Evolutionary conservation across 2,329 filamentous ascomycete genomes (phyloP).

Genomic region (Paradendryphiella salina): DNA sequence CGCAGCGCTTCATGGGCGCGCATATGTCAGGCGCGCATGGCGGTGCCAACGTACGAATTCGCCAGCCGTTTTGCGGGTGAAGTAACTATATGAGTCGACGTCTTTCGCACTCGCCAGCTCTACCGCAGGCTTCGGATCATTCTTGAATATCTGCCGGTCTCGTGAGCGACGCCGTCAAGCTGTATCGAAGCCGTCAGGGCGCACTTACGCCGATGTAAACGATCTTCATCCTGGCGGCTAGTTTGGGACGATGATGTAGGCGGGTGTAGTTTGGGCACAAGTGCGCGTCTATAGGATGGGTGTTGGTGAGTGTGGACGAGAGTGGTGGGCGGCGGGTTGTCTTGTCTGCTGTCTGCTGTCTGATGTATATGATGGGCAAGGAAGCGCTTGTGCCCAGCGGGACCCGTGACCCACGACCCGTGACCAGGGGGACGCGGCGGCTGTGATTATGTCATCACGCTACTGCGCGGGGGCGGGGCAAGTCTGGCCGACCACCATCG

Average conservation of each 20-base stretch:
- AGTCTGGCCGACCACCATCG: slow-evolving; percentile 23
- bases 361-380: too few species aligned
- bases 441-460: slow-evolving; percentile 25
- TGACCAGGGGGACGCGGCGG: slow-evolving; percentile 4
- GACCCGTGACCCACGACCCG: too few species aligned
- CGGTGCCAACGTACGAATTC: slow-evolving; percentile 31
- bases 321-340: not conserved
- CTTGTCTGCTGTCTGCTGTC: not conserved
- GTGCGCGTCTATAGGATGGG: too few species aligned
- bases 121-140: slow-evolving; percentile 71
- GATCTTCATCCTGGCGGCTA: slow-evolving; percentile 70
- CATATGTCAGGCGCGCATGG: not conserved
- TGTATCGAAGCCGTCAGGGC: slow-evolving; percentile 25
- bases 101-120: slow-evolving; percentile 72
- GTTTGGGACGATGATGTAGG: too few species aligned
- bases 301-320: not conserved
- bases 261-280: too few species aligned
- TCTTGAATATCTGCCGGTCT: slow-evolving; percentile 71
- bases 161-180: not conserved
- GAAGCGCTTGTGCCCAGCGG: too few species aligned
- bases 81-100: slow-evolving; percentile 76
- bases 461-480: slow-evolving; percentile 30
- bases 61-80: slow-evolving; percentile 60
- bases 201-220: slow-evolving; percentile 79
- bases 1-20: not conserved